A percentile compares a stretch with the other conserved stretches of the same genome.
These are phyloP conservation scores for Cenchrus fungigraminus DNA, from an alignment of 176 grass and related monocot species.

Conservation along the genomic window DNA sequence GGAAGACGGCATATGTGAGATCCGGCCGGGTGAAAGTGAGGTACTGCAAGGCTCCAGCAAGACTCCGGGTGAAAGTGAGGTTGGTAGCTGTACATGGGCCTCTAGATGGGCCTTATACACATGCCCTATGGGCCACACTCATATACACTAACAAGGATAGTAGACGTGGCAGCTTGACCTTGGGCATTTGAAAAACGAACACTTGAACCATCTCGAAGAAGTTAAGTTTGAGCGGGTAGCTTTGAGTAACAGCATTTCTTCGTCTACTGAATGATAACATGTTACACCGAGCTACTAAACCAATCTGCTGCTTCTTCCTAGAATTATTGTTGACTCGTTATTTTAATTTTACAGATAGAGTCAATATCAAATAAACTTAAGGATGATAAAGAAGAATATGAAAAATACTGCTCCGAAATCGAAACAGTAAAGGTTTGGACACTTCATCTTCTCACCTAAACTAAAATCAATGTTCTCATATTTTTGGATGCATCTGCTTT, in stretches of 20 bases:
- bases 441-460: conserved; percentile 2
- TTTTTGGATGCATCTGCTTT: conserved; percentile 17
- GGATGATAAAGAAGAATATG: conserved; percentile 57
- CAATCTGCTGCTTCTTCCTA: conserved; percentile 24
- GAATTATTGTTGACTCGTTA: conserved; percentile 32
- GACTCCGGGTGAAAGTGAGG: no score
- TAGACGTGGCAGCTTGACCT: conserved; percentile 4
- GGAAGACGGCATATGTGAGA: no score
- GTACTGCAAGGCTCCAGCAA: no score
- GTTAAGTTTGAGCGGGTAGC: conserved; percentile 1
- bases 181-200: background rate
- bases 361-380: conserved; percentile 76
- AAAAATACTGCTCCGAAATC: conserved; percentile 64
- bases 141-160: background rate
- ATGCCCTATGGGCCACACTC: no score
- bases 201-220: no score
- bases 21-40: no score
- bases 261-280: background rate
- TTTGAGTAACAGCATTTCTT: conserved; percentile 4
- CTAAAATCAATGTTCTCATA: conserved; percentile 19
- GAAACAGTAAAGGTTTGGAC: conserved; percentile 73
- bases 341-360: conserved; percentile 62
- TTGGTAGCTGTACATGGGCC: no score
- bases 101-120: no score
- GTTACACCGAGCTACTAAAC: conserved; percentile 27